These are phyloP conservation scores for Nitzschia palea DNA, from an alignment of 108 stramenopile genomes.

Conservation along the genomic window DNA sequence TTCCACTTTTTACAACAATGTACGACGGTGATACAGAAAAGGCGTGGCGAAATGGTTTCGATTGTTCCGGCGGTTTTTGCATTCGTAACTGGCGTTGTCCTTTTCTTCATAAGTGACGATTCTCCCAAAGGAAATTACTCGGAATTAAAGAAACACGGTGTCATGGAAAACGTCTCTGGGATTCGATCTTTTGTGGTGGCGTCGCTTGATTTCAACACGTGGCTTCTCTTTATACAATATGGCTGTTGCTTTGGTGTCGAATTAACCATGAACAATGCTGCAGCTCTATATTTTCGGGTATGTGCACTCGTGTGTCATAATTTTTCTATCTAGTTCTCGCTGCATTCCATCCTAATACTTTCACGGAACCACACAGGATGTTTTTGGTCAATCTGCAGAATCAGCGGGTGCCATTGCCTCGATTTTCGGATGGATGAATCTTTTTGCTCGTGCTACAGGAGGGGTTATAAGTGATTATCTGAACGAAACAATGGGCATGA, in stretches of 20 bases:
- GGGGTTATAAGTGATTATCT: conserved; percentile 56
- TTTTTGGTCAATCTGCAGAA: conserved; percentile 64
- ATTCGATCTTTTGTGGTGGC: conserved; percentile 40
- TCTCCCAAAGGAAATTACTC: conserved; percentile 87
- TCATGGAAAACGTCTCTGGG: conserved; percentile 55
- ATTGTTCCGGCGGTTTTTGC: conserved; percentile 75
- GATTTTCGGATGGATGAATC: conserved; percentile 78
- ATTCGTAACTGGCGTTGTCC: conserved; percentile 38
- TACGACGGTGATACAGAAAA: conserved; percentile 26
- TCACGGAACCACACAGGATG: too few species aligned
- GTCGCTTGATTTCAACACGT: conserved; percentile 59
- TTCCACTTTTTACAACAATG: conserved; percentile 63
- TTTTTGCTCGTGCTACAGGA: conserved; percentile 78
- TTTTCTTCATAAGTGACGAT: conserved; percentile 60
- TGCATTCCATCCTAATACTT: too few species aligned
- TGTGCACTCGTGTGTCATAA: conserved; percentile 1
- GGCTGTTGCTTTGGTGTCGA: conserved; percentile 90
- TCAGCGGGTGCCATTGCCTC: conserved; percentile 77
- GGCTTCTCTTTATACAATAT: conserved; percentile 80
- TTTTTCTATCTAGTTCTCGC: not conserved
- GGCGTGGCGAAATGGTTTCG: conserved; percentile 74
- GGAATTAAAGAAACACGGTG: conserved; percentile 57
- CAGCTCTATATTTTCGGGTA: conserved; percentile 74
- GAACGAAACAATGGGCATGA: conserved; percentile 68
- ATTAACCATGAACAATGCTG: conserved; percentile 76